phyloP scores from a whole-genome alignment of 495 filamentous ascomycete genomes.

The Evansstolkia leycettana region DNA sequence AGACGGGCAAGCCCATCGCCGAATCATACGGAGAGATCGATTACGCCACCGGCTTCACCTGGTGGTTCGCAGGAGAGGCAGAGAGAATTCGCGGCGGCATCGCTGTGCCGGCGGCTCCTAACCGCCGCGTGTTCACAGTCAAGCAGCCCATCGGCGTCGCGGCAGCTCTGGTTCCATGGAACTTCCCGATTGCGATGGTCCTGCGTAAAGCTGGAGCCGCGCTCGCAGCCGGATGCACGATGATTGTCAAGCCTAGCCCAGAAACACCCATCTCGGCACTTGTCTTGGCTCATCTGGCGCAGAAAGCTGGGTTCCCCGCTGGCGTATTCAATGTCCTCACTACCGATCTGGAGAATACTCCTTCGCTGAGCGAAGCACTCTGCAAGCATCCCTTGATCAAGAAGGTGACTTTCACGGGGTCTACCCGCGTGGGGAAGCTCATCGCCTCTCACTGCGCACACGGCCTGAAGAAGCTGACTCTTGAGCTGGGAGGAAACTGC shows the following conservation, averaged over 20 bases:
- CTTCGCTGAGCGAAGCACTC: slow-evolving; percentile 49
- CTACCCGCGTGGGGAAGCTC: slow-evolving; percentile 50
- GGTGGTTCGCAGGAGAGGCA: slow-evolving; percentile 58
- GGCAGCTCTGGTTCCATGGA: slow-evolving; percentile 56
- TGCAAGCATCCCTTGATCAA: slow-evolving; percentile 52
- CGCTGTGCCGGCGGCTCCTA: slow-evolving; percentile 39
- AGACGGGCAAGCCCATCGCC: slow-evolving; percentile 51
- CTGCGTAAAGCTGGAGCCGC: slow-evolving; percentile 58
- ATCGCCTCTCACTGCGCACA: slow-evolving; percentile 46
- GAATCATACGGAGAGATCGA: slow-evolving; percentile 48
- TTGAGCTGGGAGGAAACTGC: slow-evolving; percentile 66
- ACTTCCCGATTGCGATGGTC: slow-evolving; percentile 53
- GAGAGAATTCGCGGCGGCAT: slow-evolving; percentile 56
- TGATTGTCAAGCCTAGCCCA: slow-evolving; percentile 50
- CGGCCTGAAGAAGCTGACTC: slow-evolving; percentile 57
- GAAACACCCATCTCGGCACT: slow-evolving; percentile 45
- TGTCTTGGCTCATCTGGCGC: slow-evolving; percentile 39
- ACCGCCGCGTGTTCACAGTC: slow-evolving; percentile 54
- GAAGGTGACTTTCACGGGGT: slow-evolving; percentile 67
- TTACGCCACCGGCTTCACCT: slow-evolving; percentile 47
- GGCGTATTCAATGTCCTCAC: slow-evolving; percentile 47
- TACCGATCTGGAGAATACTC: slow-evolving; percentile 48
- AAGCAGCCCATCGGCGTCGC: slow-evolving; percentile 59
- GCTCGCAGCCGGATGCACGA: slow-evolving; percentile 59
- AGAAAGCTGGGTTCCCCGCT: slow-evolving; percentile 41